Base-by-base conservation (phyloP, 148 eudicot species). In the Chenopodium berlandieri region DNA sequence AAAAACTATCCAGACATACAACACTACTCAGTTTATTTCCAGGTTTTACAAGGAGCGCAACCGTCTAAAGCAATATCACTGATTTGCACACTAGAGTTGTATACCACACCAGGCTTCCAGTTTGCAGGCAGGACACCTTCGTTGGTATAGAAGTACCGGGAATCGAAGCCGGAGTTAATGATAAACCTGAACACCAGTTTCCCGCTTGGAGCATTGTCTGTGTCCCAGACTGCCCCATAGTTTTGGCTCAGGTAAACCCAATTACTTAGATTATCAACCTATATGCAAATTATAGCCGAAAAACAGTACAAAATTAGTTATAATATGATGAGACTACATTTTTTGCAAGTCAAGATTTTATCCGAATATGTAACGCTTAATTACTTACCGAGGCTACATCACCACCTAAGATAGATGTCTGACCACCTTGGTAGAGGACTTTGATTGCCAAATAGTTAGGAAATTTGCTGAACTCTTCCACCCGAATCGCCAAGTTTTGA, bases 341-440 rank as follows among this genome's bases (percentile, higher is more conserved):
- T 4, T 20, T 62, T 62, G 11, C 66, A 62, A 62, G 2, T 50
- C 54, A 9, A 50, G 54, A 13, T 50, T 50, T 50, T 2, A 52
- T 2, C 58, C 40, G n/a, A 27, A 37, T 40, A 80, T 8, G 69
- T 44, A 32, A 73, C 2, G 30, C 31, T 82, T 7, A 2, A 9
- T 9, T 13, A 23, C 75, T 78, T 89, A 93, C 97, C 92, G 85
- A 74, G 11, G 89, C 88, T 7, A 93, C 92, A 58, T 90, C 95
- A 19, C 83, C 88, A 7, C 72, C 90, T 23, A 86, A 87, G 62
- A 93, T 91, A 37, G 88, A 87, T 2, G 97, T 93, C 73, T 93
- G 97, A 20, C 95, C 95, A 37, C 95, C 97, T 86, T 93, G 95
- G 83, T 90, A 90, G 54, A 93, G 82, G 81, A 93, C 54, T 79